Percentiles rank a stretch among this genome's conserved stretches.
Conservation (phyloP, 108 stramenopile genomes). For the Nitzschia sp. region DNA sequence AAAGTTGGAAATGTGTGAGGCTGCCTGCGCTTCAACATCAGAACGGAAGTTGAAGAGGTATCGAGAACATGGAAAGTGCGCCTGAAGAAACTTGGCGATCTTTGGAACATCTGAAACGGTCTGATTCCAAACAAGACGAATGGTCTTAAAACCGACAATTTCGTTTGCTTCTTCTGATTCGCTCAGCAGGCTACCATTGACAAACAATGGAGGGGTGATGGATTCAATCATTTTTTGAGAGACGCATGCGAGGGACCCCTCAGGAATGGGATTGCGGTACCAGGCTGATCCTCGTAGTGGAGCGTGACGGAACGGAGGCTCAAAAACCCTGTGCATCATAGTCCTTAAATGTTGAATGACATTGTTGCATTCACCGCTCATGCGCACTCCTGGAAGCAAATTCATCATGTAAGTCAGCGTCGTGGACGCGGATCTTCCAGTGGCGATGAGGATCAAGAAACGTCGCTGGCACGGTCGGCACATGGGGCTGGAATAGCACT, state of each 20-base stretch:
- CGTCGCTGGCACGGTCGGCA: conserved; percentile 38
- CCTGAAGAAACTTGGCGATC: conserved; percentile 26
- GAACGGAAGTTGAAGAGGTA: conserved; percentile 26
- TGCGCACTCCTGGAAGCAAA: conserved; percentile 31
- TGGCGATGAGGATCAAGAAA: conserved; percentile 35
- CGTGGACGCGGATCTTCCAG: conserved; percentile 37
- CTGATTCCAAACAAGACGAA: conserved; percentile 20
- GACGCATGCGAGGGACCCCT: conserved; percentile 14
- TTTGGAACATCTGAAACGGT: background rate
- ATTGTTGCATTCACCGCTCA: conserved; percentile 42
- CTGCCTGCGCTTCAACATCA: conserved; percentile 17
- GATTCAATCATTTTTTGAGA: conserved; percentile 30
- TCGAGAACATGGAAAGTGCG: conserved; percentile 40
- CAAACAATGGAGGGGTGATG: conserved; percentile 28
- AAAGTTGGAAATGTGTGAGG: conserved; percentile 1
- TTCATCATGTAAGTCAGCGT: conserved; percentile 39
- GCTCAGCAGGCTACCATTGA: background rate
- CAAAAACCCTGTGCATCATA: background rate
- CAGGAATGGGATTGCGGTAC: conserved; percentile 4
- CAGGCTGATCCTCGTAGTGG: background rate
- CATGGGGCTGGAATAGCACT: conserved; percentile 5
- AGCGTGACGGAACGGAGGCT: background rate
- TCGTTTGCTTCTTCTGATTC: background rate
- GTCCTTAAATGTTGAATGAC: conserved; percentile 12
- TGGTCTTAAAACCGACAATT: conserved; percentile 44